Percentiles rank a stretch among this genome's conserved stretches.
These are phyloP conservation scores for Blastomyces emzantsi DNA, from an alignment of 2,329 filamentous ascomycete species.

Conservation along the genomic window DNA sequence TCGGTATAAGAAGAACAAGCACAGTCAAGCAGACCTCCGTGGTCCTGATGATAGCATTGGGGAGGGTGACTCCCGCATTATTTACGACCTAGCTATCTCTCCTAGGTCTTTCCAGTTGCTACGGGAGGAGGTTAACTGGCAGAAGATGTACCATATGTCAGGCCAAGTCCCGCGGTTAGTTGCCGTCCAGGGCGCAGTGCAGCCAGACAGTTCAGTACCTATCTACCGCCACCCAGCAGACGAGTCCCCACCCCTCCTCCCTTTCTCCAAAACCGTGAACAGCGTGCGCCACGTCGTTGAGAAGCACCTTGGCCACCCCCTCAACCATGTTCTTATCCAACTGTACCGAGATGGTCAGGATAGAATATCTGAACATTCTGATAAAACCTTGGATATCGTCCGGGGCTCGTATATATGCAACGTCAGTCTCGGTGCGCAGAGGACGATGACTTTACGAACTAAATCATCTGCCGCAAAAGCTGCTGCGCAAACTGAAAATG, in stretches of 20 bases:
- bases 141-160: slow-evolving; percentile 84
- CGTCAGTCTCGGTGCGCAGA: slow-evolving; percentile 81
- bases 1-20: slow-evolving; percentile 17
- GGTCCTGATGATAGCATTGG: slow-evolving; percentile 53
- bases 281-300: slow-evolving; percentile 62
- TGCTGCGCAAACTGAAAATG: not conserved
- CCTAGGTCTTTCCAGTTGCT: slow-evolving; percentile 58
- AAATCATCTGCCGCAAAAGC: slow-evolving; percentile 41
- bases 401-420: slow-evolving; percentile 79
- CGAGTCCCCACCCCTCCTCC: slow-evolving; percentile 65
- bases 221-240: slow-evolving; percentile 95
- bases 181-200: slow-evolving; percentile 71
- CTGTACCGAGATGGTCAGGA: slow-evolving; percentile 83
- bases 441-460: slow-evolving; percentile 80
- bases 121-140: slow-evolving; percentile 70
- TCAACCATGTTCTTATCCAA: slow-evolving; percentile 92
- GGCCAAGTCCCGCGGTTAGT: slow-evolving; percentile 87
- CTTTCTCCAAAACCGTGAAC: slow-evolving; percentile 66
- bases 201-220: slow-evolving; percentile 60
- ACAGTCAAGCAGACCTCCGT: slow-evolving; percentile 24
- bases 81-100: slow-evolving; percentile 58
- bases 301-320: slow-evolving; percentile 60
- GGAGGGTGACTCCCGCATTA: slow-evolving; percentile 70
- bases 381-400: slow-evolving; percentile 90
- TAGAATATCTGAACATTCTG: slow-evolving; percentile 92